These are phyloP conservation scores for Sarocladium strictum DNA, from an alignment of 2,329 filamentous ascomycete species.

Conservation along the genomic window DNA sequence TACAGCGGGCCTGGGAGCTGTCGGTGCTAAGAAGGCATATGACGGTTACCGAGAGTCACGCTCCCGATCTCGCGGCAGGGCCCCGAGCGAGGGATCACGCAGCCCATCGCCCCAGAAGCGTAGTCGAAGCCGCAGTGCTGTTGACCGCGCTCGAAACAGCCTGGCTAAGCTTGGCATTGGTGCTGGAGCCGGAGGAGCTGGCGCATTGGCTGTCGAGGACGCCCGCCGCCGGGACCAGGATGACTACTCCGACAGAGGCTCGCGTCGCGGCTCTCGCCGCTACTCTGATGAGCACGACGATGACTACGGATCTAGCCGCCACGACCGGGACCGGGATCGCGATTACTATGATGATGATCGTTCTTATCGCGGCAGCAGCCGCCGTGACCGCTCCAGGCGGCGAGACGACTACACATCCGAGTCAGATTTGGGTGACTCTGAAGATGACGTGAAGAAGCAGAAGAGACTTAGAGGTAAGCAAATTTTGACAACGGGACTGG, in stretches of 20 bases:
- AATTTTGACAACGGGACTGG: constrained; percentile 49
- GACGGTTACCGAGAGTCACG: constrained; percentile 29
- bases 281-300: constrained; percentile 43
- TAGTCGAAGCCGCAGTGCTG: constrained; percentile 60
- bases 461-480: constrained; percentile 59
- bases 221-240: constrained; percentile 33
- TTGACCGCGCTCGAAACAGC: constrained; percentile 54
- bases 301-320: constrained; percentile 31
- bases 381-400: constrained; percentile 27
- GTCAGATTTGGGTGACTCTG: constrained; percentile 52
- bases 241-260: constrained; percentile 37
- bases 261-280: constrained; percentile 26
- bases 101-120: constrained; percentile 36
- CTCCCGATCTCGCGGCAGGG: constrained; percentile 48
- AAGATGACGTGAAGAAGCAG: constrained; percentile 47
- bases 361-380: constrained; percentile 33
- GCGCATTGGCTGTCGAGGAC: constrained; percentile 29
- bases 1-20: constrained; percentile 54
- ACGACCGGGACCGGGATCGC: constrained; percentile 24
- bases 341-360: constrained; percentile 43
- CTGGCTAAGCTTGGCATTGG: constrained; percentile 58
- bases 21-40: constrained; percentile 56
- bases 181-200: constrained; percentile 35
- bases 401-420: constrained; percentile 42
- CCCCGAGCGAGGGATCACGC: constrained; percentile 37